Conservation (phyloP, 208 protist genomes). For the Herpetomonas tarakana region DNA sequence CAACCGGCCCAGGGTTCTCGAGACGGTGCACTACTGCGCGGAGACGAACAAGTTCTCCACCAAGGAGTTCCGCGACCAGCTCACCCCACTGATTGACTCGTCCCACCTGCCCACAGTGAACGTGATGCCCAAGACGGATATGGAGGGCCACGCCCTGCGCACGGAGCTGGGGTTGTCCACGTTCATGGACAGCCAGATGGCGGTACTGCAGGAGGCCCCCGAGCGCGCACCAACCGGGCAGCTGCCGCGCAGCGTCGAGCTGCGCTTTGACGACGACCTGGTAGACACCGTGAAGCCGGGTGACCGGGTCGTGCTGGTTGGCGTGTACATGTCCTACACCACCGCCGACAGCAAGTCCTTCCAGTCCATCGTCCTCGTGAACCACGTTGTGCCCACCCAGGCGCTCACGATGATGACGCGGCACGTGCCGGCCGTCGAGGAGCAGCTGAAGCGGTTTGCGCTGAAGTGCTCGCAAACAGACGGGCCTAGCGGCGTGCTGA, state of each 20-base stretch:
- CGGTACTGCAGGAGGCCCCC: conserved; percentile 97
- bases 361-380: conserved; percentile 94
- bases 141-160: conserved; percentile 93
- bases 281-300: conserved; percentile 97
- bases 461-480: conserved; percentile 53
- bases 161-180: conserved; percentile 98
- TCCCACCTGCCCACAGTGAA: conserved; percentile 87
- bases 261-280: conserved; percentile 97
- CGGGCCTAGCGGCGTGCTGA: conserved; percentile 73
- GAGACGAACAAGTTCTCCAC: conserved; percentile 87
- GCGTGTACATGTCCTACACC: conserved; percentile 95
- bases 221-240: conserved; percentile 98
- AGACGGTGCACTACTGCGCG: conserved; percentile 96
- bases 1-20: conserved; percentile 75
- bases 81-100: conserved; percentile 89
- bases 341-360: conserved; percentile 79
- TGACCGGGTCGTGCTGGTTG: conserved; percentile 93
- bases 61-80: conserved; percentile 94
- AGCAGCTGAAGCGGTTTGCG: conserved; percentile 74
- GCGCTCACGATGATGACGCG: conserved; percentile 47
- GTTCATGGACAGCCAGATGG: conserved; percentile 96
- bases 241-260: conserved; percentile 97
- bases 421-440: conserved; percentile 45
- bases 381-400: conserved; percentile 82
- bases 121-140: conserved; percentile 93